These are phyloP conservation scores for Xylariaceae sp. DNA, from an alignment of 2,329 filamentous ascomycete genomes.

Conservation along the genomic window DNA sequence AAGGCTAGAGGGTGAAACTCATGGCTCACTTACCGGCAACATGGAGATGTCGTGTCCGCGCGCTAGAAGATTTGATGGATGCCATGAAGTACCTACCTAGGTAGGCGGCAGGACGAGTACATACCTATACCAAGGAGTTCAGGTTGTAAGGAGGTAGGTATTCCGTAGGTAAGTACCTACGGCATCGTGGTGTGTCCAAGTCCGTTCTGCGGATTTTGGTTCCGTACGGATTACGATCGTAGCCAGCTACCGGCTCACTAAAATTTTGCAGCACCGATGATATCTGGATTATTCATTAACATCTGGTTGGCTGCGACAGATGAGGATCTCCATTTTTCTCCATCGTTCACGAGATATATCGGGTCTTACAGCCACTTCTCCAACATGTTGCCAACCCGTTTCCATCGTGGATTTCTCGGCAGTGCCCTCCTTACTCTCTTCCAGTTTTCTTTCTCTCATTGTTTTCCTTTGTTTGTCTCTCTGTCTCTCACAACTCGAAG, in stretches of 20 bases:
- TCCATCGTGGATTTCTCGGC: background rate
- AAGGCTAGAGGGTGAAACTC: slow-evolving; percentile 13
- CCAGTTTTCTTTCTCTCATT: background rate
- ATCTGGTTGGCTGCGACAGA: background rate
- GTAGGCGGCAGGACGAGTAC: background rate
- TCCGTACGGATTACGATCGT: no score
- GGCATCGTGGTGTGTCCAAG: background rate
- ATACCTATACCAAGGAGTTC: no score
- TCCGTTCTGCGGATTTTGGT: no score
- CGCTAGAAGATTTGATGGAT: slow-evolving; percentile 11
- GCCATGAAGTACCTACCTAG: slow-evolving; percentile 4
- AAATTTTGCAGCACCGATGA: background rate
- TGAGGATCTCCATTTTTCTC: background rate
- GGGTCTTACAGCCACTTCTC: background rate
- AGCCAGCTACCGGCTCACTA: background rate
- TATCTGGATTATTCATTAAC: background rate
- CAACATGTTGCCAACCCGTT: background rate
- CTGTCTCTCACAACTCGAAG: background rate
- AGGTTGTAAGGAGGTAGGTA: background rate
- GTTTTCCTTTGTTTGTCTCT: background rate
- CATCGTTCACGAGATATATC: no score
- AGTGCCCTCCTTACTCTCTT: background rate
- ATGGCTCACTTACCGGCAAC: slow-evolving; percentile 9
- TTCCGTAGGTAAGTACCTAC: background rate
- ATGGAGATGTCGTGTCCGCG: slow-evolving; percentile 15